Conservation (phyloP, 805 yeast genomes). For the Yarrowia keelungensis region DNA sequence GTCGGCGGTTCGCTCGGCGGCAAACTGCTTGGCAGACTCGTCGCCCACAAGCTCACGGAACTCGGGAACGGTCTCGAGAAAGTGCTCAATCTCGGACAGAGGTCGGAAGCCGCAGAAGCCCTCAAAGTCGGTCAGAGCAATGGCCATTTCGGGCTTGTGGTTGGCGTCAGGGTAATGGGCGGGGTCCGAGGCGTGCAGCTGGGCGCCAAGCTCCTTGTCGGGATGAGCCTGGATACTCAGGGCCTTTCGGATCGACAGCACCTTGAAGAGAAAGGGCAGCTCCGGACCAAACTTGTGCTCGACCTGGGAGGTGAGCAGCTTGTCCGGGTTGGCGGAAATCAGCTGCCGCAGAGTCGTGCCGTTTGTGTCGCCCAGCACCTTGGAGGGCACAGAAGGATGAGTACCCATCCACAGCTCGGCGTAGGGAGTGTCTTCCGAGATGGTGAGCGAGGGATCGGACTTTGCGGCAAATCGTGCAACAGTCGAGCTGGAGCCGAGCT, state of each 20-base stretch:
- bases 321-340: slow-evolving; percentile 62
- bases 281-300: slow-evolving; percentile 75
- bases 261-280: slow-evolving; percentile 92
- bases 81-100: slow-evolving; percentile 71
- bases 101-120: slow-evolving; percentile 99
- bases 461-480: slow-evolving; percentile 86
- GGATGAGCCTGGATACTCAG: slow-evolving; percentile 98
- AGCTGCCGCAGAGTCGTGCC: slow-evolving; percentile 67
- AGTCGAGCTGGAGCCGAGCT: slow-evolving; percentile 80
- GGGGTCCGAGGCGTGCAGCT: slow-evolving; percentile 82
- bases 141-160: slow-evolving; percentile 99
- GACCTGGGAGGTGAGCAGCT: slow-evolving; percentile 64
- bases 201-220: slow-evolving; percentile 81
- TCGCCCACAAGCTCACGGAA: slow-evolving; percentile 70
- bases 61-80: slow-evolving; percentile 78
- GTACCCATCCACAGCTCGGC: slow-evolving; percentile 99
- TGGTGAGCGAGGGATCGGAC: slow-evolving; percentile 64
- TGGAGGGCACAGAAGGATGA: slow-evolving; percentile 89
- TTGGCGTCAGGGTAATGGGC: slow-evolving; percentile 95
- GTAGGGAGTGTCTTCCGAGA: slow-evolving; percentile 82
- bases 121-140: slow-evolving; percentile 94
- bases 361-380: slow-evolving; percentile 56
- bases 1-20: slow-evolving; percentile 55
- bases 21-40: slow-evolving; percentile 30
- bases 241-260: slow-evolving; percentile 89